phyloP scores from a whole-genome alignment of 1,284 basidiomycete genomes.

The Boletellus dicymbophilus region DNA sequence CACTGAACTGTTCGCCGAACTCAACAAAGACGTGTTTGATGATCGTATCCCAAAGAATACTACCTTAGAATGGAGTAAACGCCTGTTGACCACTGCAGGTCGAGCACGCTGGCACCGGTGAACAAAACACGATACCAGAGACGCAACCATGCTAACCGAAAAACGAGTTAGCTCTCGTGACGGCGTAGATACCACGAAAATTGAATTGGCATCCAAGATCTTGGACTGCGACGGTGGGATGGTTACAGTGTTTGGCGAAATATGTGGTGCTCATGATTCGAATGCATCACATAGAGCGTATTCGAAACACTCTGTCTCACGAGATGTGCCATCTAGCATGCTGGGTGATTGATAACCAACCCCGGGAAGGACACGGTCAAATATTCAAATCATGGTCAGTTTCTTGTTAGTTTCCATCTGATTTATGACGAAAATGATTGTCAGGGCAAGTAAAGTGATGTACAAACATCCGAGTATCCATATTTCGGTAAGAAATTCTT shows the following conservation, averaged over 20 bases:
- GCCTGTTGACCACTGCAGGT: conserved; percentile 76
- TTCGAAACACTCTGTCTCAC: conserved; percentile 78
- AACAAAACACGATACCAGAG: neutral
- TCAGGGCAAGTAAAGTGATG: conserved; percentile 69
- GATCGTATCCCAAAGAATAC: conserved; percentile 69
- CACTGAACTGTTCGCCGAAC: conserved; percentile 73
- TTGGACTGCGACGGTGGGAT: conserved; percentile 66
- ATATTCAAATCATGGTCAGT: conserved; percentile 72
- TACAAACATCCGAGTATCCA: conserved; percentile 60
- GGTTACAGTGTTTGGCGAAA: neutral
- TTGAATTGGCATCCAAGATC: conserved; percentile 79
- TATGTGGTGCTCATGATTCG: neutral
- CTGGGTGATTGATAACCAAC: conserved; percentile 73
- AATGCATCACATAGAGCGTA: conserved; percentile 51
- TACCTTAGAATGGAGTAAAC: conserved; percentile 71
- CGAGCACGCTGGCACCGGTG: conserved; percentile 72
- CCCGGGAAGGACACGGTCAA: conserved; percentile 68
- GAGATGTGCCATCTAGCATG: conserved; percentile 89
- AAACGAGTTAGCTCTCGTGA: conserved; percentile 48
- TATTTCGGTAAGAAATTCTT: conserved; percentile 57
- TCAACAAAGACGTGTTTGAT: conserved; percentile 79
- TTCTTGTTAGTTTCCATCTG: neutral
- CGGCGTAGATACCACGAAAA: conserved; percentile 53
- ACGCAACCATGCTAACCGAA: neutral
- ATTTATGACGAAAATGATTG: neutral